Base-by-base conservation (phyloP, 805 yeast species). In the Nakazawaea laoshanensis region DNA sequence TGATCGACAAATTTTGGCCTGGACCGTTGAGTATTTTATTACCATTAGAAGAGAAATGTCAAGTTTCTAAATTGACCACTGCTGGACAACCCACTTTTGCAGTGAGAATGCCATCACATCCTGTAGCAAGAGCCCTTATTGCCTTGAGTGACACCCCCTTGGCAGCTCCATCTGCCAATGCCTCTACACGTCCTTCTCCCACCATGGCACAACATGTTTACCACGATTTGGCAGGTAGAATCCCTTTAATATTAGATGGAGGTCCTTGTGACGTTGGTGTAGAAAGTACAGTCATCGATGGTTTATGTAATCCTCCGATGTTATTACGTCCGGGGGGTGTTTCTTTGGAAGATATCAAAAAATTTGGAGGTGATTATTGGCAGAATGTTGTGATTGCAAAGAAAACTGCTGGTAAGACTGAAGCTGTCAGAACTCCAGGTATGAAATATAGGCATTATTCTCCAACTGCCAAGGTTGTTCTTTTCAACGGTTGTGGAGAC, bases 121-220 rank as follows among this genome's bases (percentile, higher is more conserved):
- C 89, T 1, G 71, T 92, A 1, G 97, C 97, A 0, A 63, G 98
- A 40, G 95, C 97, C 0, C 60, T 92, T 29, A 87, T 92, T 34
- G 82, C 85, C 2, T 47, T 83, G 9, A 74, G 94, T 34, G 92
- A 87, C 43, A 70, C 82, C 2, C 97, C 98, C 1, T 57, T 92
- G 23, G 98, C 98, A 1, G 98, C 98, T 0, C 98, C 98, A 0
- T 85, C 95, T 1, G 98, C 98, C 2, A 92, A 92, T 55, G 89
- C 96, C 2, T 86, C 96, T 2, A 92, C 98, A 0, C 63, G 86
- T 32, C 98, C 98, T 2, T 82, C 95, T 13, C 96, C 97, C 2
- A 92, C 98, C 0, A 48, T 67, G 21, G 97, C 98, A 1, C 56
- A 67, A 7, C 98, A 92, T 52, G 98, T 92, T 0, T 71, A 59